Percentiles rank a stretch among this genome's conserved stretches.
These are phyloP conservation scores for Canavalia ensiformis DNA, from an alignment of 306 rosid species.

Conservation along the genomic window DNA sequence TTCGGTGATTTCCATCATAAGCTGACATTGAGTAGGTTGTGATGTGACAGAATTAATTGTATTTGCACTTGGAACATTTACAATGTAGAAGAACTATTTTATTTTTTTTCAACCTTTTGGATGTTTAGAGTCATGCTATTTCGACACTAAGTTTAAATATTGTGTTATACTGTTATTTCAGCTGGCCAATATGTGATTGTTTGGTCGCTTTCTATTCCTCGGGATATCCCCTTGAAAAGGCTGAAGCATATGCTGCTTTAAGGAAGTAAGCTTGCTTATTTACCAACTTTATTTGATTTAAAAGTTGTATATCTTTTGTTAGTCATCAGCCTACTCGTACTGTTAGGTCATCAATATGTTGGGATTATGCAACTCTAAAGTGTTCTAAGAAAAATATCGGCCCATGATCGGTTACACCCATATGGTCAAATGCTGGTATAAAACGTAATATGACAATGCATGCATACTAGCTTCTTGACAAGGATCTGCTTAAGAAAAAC, in stretches of 20 bases:
- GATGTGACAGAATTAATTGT: constrained; percentile 25
- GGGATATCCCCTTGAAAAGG: constrained; percentile 94
- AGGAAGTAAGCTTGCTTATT: constrained; percentile 79
- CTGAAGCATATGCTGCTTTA: constrained; percentile 90
- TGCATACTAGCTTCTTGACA: constrained; percentile 28
- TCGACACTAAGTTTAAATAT: constrained; percentile 41
- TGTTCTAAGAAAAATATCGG: constrained; percentile 17
- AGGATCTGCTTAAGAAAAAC: constrained; percentile 20
- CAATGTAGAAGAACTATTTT: constrained; percentile 26
- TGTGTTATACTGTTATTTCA: constrained; percentile 60
- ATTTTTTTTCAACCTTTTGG: constrained; percentile 22
- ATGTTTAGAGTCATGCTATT: constrained; percentile 2
- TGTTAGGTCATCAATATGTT: constrained; percentile 13
- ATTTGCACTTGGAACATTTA: constrained; percentile 24
- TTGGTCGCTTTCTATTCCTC: constrained; percentile 94
- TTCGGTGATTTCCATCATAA: constrained; percentile 23
- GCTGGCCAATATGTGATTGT: constrained; percentile 98
- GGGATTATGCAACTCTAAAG: constrained; percentile 24
- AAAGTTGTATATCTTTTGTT: constrained; percentile 14
- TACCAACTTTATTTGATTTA: constrained; percentile 45
- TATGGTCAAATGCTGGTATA: background rate
- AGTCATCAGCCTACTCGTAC: constrained; percentile 32
- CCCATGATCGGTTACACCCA: constrained; percentile 20
- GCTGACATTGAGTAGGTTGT: constrained; percentile 7
- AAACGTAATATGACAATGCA: constrained; percentile 21